Evolutionary conservation across 441 rosid species (phyloP).

Genomic region (Erodium trifolium): DNA sequence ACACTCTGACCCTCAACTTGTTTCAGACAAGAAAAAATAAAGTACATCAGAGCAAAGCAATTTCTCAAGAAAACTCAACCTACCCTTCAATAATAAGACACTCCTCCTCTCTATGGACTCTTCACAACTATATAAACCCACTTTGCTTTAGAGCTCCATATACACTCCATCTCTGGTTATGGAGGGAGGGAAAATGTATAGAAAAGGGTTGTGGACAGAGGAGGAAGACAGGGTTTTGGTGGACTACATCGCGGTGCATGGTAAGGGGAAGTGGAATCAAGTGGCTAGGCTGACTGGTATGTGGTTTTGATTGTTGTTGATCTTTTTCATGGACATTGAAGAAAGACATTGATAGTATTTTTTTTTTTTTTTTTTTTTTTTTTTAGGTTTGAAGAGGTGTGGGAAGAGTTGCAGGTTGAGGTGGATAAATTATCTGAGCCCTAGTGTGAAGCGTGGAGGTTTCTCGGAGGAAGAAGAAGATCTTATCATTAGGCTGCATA

Average conservation of each 20-base stretch:
- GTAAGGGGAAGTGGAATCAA: constrained; percentile 61
- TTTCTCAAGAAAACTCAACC: not conserved
- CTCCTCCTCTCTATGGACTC: too few relatives aligned
- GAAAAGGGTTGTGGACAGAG: constrained; percentile 51
- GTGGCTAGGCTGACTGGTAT: constrained; percentile 41
- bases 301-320: not conserved
- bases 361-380: not conserved
- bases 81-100: too few relatives aligned
- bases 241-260: constrained; percentile 43
- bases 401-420: constrained; percentile 66
- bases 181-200: constrained; percentile 28
- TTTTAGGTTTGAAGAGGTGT: constrained; percentile 46
- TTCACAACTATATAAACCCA: not conserved
- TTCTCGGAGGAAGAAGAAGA: constrained; percentile 65
- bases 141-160: not conserved
- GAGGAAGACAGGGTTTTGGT: constrained; percentile 53
- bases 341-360: not conserved
- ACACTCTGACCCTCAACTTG: too few relatives aligned
- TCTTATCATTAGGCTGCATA: constrained; percentile 62
- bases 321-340: not conserved
- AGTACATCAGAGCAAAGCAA: not conserved
- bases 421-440: constrained; percentile 31
- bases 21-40: too few relatives aligned
- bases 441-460: constrained; percentile 36
- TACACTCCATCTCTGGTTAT: constrained; percentile 7